These are phyloP conservation scores for Colletotrichum salicis DNA, from an alignment of 2,329 filamentous ascomycete species.

Conservation along the genomic window DNA sequence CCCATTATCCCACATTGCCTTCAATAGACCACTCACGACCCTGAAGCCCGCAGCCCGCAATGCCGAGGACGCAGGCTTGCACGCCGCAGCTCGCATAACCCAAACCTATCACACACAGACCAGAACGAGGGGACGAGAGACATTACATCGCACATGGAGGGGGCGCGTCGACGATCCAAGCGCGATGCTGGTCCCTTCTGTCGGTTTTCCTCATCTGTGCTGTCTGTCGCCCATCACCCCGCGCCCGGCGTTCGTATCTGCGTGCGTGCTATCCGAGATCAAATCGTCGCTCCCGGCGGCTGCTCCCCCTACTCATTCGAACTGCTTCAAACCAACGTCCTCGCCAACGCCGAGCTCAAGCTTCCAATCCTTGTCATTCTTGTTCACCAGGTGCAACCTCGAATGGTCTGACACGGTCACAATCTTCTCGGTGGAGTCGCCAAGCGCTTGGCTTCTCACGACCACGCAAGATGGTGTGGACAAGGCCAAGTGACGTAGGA, in stretches of 20 bases:
- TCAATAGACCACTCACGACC: slow-evolving; percentile 18
- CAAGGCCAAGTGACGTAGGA: slow-evolving; percentile 34
- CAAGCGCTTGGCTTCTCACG: slow-evolving; percentile 32
- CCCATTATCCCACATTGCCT: slow-evolving; percentile 11
- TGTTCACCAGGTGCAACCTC: background rate
- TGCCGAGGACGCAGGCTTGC: background rate
- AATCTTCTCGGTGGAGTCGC: slow-evolving; percentile 27
- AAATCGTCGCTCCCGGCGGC: slow-evolving; percentile 20
- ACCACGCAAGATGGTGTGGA: slow-evolving; percentile 34
- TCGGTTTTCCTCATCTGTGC: slow-evolving; percentile 28
- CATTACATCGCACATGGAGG: background rate
- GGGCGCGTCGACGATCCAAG: slow-evolving; percentile 28
- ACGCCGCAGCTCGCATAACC: background rate
- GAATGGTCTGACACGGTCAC: slow-evolving; percentile 26
- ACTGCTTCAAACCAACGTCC: background rate
- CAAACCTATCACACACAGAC: slow-evolving; percentile 10
- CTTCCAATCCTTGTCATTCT: background rate
- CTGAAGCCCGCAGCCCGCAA: background rate
- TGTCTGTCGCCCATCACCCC: slow-evolving; percentile 6
- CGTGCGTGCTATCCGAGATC: slow-evolving; percentile 6
- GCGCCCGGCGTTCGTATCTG: background rate
- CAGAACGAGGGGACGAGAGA: slow-evolving; percentile 5
- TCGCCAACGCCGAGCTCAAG: background rate
- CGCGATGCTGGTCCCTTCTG: slow-evolving; percentile 29
- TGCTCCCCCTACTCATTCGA: background rate